A percentile compares a stretch with the other conserved stretches of the same genome.
phyloP scores from a whole-genome alignment of 495 filamentous ascomycete species.

The Cercophora samala region DNA sequence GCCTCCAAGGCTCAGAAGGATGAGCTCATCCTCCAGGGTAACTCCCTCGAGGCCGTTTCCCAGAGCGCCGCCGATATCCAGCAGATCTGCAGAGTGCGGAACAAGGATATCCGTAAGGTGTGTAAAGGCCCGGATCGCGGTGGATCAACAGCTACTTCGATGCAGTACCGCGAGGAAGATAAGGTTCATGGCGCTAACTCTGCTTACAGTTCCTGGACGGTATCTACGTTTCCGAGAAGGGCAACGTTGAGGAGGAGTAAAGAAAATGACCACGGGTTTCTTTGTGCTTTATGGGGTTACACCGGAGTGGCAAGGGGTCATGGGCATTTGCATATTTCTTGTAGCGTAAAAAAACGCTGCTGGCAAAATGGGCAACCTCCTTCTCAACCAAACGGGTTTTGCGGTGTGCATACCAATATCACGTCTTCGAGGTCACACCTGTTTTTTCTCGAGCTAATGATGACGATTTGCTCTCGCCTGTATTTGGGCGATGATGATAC shows the following conservation, averaged over 20 bases:
- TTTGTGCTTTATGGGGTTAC: conserved; percentile 43
- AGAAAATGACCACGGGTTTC: conserved; percentile 49
- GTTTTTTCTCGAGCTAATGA: conserved; percentile 14
- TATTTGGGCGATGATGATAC: neutral
- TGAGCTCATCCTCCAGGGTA: conserved; percentile 87
- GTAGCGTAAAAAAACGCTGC: conserved; percentile 49
- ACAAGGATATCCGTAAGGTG: conserved; percentile 99
- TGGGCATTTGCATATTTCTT: conserved; percentile 54
- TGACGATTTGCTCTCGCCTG: neutral
- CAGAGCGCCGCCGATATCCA: conserved; percentile 98
- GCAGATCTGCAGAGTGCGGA: conserved; percentile 96
- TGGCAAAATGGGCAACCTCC: conserved; percentile 46
- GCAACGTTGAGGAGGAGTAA: conserved; percentile 77
- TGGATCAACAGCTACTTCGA: neutral
- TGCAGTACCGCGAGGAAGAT: neutral
- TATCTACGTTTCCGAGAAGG: conserved; percentile 97
- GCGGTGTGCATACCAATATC: conserved; percentile 24
- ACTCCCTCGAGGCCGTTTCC: conserved; percentile 94
- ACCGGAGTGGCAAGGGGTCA: conserved; percentile 42
- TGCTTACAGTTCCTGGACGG: conserved; percentile 88
- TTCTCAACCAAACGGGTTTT: conserved; percentile 32
- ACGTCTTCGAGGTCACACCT: conserved; percentile 10
- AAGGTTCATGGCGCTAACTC: conserved; percentile 32
- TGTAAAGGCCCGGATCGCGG: conserved; percentile 14
- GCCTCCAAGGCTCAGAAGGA: conserved; percentile 91